These are phyloP conservation scores for Aspergillus nidulans DNA, from an alignment of 495 filamentous ascomycete genomes.

Conservation along the genomic window DNA sequence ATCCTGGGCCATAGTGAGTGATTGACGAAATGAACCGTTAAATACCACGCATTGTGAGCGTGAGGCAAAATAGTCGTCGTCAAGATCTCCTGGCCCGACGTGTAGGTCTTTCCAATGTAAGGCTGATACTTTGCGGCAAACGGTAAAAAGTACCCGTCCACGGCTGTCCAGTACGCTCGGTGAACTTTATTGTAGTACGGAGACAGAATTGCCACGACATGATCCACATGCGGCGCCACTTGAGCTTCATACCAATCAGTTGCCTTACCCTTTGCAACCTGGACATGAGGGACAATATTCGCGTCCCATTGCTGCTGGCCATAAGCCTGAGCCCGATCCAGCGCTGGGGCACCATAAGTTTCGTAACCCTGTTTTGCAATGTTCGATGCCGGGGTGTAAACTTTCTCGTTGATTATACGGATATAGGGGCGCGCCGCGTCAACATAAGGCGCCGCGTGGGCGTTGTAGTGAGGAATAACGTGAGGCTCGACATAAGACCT, in stretches of 20 bases:
- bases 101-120: slow-evolving; percentile 67
- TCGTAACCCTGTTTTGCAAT: slow-evolving; percentile 60
- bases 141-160: slow-evolving; percentile 69
- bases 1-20: slow-evolving; percentile 75
- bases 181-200: slow-evolving; percentile 70
- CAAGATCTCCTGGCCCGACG: slow-evolving; percentile 59
- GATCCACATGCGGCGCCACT: slow-evolving; percentile 70
- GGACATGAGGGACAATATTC: slow-evolving; percentile 67
- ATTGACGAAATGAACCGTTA: slow-evolving; percentile 62
- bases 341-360: slow-evolving; percentile 72
- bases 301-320: slow-evolving; percentile 71
- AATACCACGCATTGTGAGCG: slow-evolving; percentile 62
- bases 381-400: slow-evolving; percentile 61
- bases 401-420: slow-evolving; percentile 54
- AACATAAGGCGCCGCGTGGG: slow-evolving; percentile 78
- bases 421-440: slow-evolving; percentile 73
- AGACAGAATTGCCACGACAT: slow-evolving; percentile 46
- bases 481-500: slow-evolving; percentile 68
- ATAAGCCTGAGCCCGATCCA: slow-evolving; percentile 60
- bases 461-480: slow-evolving; percentile 79
- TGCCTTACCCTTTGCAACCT: slow-evolving; percentile 53
- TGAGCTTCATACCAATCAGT: slow-evolving; percentile 62
- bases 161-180: slow-evolving; percentile 57
- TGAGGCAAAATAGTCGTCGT: slow-evolving; percentile 70
- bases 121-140: slow-evolving; percentile 68